A percentile compares a stretch with the other conserved stretches of the same genome.
These are phyloP conservation scores for Lentinula raphanica DNA, from an alignment of 768 basidiomycete species.

Conservation along the genomic window DNA sequence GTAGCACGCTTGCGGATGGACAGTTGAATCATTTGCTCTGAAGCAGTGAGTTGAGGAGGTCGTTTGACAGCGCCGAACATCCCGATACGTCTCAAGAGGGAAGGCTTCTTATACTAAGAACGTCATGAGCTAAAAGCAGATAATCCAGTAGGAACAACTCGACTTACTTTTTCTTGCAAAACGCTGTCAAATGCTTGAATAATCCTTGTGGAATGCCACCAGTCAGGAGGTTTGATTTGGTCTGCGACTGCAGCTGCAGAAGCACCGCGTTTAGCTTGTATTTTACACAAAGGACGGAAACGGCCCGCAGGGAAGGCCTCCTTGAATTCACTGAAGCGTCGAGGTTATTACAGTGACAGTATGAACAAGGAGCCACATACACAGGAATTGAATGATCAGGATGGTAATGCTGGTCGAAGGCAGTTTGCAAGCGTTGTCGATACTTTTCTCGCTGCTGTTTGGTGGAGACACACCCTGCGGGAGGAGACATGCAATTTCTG, in stretches of 20 bases:
- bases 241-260: constrained; percentile 82
- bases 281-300: constrained; percentile 88
- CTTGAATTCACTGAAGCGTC: constrained; percentile 74
- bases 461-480: constrained; percentile 63
- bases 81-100: constrained; percentile 78
- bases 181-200: constrained; percentile 88
- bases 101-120: constrained; percentile 78
- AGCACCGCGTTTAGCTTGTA: constrained; percentile 77
- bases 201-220: constrained; percentile 92
- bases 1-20: constrained; percentile 93
- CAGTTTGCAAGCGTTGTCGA: constrained; percentile 63
- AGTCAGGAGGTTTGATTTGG: constrained; percentile 83
- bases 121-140: constrained; percentile 9
- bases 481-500: constrained; percentile 76
- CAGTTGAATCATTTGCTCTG: constrained; percentile 81
- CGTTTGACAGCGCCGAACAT: constrained; percentile 68
- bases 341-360: neutral
- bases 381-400: constrained; percentile 83
- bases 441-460: constrained; percentile 82
- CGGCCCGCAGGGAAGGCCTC: constrained; percentile 91
- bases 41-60: constrained; percentile 65
- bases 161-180: constrained; percentile 71
- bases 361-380: constrained; percentile 24
- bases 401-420: constrained; percentile 83
- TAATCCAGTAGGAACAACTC: neutral